Base-by-base conservation (phyloP, 2,329 filamentous ascomycete species). In the Phaeophleospora eucalypticola region DNA sequence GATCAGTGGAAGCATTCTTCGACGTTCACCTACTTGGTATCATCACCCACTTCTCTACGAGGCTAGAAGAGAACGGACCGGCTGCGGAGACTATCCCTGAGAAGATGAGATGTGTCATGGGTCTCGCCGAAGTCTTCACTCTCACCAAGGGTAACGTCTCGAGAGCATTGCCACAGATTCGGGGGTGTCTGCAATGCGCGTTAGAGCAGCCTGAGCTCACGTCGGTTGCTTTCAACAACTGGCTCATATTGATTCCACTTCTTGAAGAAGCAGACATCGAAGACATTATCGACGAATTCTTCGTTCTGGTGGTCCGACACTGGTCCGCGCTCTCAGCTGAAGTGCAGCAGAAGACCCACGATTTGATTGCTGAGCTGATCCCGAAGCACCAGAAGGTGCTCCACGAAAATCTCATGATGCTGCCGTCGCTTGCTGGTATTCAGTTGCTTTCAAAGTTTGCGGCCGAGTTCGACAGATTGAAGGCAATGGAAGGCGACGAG, bases 141-240 rank as follows among this genome's bases (percentile, higher is more conserved):
- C 74, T 94, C 40, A 86, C 87, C 36, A 84, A 82, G 58, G 76
- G 76, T 2, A 83, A 87, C 60, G 81, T 90, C 24, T 84, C 82
- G 51, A 82, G 85, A 58, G 93, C 88, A 41, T 75, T 95, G 34
- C 91, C 93, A 17, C 91, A 96, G 73, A 91, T 97, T 46, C 89
- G 89, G 56, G 89, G 91, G n/a, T 96, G 88, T 63, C 74, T 98
- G 10, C 82, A 95, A 52, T 89, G 89, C 17, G 89, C 89, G 0
- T 78, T 97, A 49, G 78, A 85, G 14, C 80, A 86, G 41, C 76
- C 83, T 36, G 79, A 84, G 38, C 75, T 98, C n/a, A 82, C 88
- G 51, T 78, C 88, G 51, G 75, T 82, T 21, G 87, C 89, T 2
- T 90, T 97, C 59, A 80, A 79, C 3, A 88, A 89, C 40, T 99